These are phyloP conservation scores for Agrostemma githago DNA, from an alignment of 148 eudicot species.

Conservation along the genomic window DNA sequence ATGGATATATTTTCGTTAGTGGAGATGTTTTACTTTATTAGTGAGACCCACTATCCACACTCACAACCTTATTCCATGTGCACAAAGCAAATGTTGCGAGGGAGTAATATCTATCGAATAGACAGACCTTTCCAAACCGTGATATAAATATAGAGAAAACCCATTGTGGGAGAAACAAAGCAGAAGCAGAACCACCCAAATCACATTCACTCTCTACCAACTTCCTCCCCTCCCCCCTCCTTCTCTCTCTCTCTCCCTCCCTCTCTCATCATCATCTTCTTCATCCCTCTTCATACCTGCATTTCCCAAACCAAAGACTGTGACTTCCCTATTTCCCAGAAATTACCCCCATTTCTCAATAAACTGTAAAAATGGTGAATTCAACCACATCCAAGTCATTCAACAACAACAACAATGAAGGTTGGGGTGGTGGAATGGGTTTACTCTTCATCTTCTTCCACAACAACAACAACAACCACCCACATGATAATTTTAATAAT, in stretches of 20 bases:
- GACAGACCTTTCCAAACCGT: too few relatives aligned
- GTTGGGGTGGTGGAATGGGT: slow-evolving; percentile 56
- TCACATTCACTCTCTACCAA: slow-evolving; percentile 25
- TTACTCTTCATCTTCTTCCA: slow-evolving; percentile 55
- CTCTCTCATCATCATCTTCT: not conserved
- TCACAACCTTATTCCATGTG: too few relatives aligned
- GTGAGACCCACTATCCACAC: too few relatives aligned
- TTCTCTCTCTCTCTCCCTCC: not conserved
- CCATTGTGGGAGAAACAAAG: too few relatives aligned
- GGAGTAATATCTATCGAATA: too few relatives aligned
- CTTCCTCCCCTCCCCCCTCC: not conserved
- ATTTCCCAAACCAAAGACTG: slow-evolving; percentile 9
- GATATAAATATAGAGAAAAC: not conserved
- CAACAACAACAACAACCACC: slow-evolving; percentile 5
- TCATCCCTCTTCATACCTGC: not conserved
- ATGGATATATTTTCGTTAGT: too few relatives aligned
- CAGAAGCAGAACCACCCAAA: slow-evolving; percentile 15
- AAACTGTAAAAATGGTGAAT: slow-evolving; percentile 18
- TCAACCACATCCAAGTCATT: slow-evolving; percentile 19
- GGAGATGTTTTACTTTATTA: too few relatives aligned
- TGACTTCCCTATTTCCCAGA: not conserved
- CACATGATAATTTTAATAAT: not conserved
- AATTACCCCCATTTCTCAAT: too few relatives aligned
- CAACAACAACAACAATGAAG: slow-evolving; percentile 21
- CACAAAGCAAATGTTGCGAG: too few relatives aligned